Base-by-base conservation (phyloP, 1,139 yeast species). In the Taphrina betulina region DNA sequence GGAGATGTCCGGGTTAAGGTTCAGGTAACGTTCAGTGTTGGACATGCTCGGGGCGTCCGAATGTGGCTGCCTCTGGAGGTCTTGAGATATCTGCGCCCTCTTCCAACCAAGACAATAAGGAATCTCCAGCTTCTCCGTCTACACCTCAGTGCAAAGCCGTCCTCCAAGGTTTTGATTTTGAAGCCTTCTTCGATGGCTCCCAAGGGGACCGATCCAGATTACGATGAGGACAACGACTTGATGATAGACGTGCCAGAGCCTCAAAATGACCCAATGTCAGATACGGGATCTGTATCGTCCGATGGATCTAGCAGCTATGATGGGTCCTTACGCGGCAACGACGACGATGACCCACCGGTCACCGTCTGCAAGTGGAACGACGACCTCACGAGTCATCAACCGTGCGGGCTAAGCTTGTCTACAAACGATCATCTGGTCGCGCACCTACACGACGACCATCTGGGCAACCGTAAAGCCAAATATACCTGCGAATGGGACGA, bases 401-500 rank as follows among this genome's bases (percentile, higher is more conserved):
- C 43, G 8, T 50, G 54, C 19, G 19, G 33, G 3, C 24, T 14
- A 14, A 40, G 36, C 22, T 5, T 38, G 36, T 33, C 24, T n/a
- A 42, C 44, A 2, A 50, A 41, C n/a, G 54, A 50, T 16, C 34
- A 42, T 3, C 54, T 50, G 3, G 54, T 50, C 23, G 28, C 36
- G 16, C 54, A 50, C n/a, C 28, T 50, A 10, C 54, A 50, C 28
- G 54, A 50, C n/a, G 71, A 67, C 23, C 78, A 75, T 60, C 67
- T 73, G 35, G 70, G 71, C 20, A 65, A 65, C 12, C 67, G 73
- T 57, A 69, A 61, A 67, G 71, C 74, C 17, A 75, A 76, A 53
- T 79, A 80, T 63, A 67, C 76, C 3, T 83, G 89, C 63, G 78
- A 75, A 53, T 83, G 89, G 89, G 76, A 73, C 45, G 78, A 75